Evolutionary conservation across 2,329 filamentous ascomycete species (phyloP).

Genomic region (Dothideomycetes sp.): DNA sequence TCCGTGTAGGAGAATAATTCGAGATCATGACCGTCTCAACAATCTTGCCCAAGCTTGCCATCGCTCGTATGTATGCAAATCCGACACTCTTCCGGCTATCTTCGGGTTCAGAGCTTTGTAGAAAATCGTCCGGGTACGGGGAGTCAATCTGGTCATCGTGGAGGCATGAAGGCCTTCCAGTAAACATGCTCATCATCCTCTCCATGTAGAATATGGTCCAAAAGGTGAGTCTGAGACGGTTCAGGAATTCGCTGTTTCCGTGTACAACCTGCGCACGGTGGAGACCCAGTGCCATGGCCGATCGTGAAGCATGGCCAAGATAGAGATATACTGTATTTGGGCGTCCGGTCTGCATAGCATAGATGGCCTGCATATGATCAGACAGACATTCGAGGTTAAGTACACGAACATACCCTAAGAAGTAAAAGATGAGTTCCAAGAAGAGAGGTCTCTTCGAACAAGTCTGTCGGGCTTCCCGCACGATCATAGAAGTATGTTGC

Average conservation of each 20-base stretch:
- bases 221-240: neutral
- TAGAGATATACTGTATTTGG: constrained; percentile 9
- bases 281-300: constrained; percentile 12
- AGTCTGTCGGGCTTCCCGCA: constrained; percentile 7
- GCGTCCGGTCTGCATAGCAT: constrained; percentile 10
- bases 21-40: neutral
- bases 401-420: constrained; percentile 1
- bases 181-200: constrained; percentile 6
- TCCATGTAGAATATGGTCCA: constrained; percentile 13
- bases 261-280: constrained; percentile 9
- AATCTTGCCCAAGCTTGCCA: constrained; percentile 7
- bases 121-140: constrained; percentile 6
- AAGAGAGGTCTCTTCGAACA: constrained; percentile 9
- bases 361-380: neutral
- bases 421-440: constrained; percentile 9
- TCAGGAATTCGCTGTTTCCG: neutral
- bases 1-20: constrained; percentile 1
- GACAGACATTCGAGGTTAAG: neutral
- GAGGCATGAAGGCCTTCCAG: constrained; percentile 7
- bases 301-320: constrained; percentile 9
- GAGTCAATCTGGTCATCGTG: constrained; percentile 5
- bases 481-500: constrained; percentile 8
- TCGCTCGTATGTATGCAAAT: constrained; percentile 11
- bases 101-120: neutral
- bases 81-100: neutral